Evolutionary conservation across 2,329 filamentous ascomycete genomes (phyloP), one percentile per base, ranked within the genome.

Genomic region (Beauveria bassiana): DNA sequence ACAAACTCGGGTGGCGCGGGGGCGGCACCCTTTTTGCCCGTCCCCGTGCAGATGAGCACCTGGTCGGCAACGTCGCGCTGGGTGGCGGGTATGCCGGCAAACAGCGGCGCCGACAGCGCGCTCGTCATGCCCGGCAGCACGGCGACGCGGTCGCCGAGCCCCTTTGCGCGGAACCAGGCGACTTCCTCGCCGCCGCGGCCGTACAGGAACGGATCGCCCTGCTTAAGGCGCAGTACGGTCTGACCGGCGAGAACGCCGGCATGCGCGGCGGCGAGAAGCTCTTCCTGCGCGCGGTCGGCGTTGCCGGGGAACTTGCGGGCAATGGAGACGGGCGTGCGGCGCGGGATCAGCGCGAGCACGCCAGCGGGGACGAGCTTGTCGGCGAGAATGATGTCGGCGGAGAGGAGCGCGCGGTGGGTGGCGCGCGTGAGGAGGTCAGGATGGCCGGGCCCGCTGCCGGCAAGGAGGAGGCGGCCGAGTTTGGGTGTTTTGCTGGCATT

Each of bases 221-320:
- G 95, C 77, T 99, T 99, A 50, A 99, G 80, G 3, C 95, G 84
- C 40, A 99, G 80, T 0, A 99, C 95, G 1, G 85, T 89, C 71
- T 90, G 86, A 14, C 95, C 95, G 22, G 75, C 74, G 5, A 69
- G 71, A 18, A 80, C 79, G 2, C 86, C 91, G 3, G 84, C 83
- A 2, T 96, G 79, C 0, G 91, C 95, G 68, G 91, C 82, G 59
- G 86, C 81, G 3, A 96, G 83, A 5, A 99, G 85, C 74, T 99
- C 95, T 70, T 93, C 86, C 72, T 99, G 95, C 0, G 95, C 95
- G 50, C 86, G 86, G 68, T 99, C 95, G 46, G 95, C 95, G 74
- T 99, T 98, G 24, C 95, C 95, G 1, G 95, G 95, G 75, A 99
- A 99, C 73, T 99, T 99, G 70, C 93, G 89, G 5, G 95, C 93